Evolutionary conservation across 1,284 basidiomycete species (phyloP).

Genomic region (Coniferiporia sulphurascens): DNA sequence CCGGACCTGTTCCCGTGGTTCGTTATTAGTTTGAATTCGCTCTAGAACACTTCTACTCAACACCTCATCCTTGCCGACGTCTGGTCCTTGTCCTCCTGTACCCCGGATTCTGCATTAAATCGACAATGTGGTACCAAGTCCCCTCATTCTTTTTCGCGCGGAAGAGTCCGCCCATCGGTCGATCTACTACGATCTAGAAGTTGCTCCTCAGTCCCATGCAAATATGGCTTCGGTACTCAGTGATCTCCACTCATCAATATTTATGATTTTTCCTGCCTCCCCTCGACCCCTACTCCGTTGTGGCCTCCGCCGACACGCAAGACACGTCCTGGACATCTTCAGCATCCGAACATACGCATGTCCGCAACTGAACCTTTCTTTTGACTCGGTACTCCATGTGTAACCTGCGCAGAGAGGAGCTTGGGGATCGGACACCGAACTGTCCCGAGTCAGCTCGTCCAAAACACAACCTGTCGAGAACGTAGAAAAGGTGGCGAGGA

Average conservation of each 20-base stretch:
- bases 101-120: background rate
- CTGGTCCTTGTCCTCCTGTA: background rate
- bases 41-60: background rate
- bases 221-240: background rate
- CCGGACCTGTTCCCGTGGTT: background rate
- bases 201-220: background rate
- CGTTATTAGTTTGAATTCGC: background rate
- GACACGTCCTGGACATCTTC: too few species aligned
- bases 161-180: background rate
- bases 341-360: too few species aligned
- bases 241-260: background rate
- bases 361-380: too few species aligned
- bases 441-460: too few species aligned
- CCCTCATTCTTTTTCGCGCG: background rate
- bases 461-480: too few species aligned
- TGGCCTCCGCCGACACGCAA: too few species aligned
- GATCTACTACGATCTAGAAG: background rate
- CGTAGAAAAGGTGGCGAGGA: too few species aligned
- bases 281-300: too few species aligned
- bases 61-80: background rate
- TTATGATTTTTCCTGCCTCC: too few species aligned
- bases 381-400: too few species aligned
- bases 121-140: background rate
- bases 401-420: too few species aligned
- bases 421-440: too few species aligned